Base-by-base conservation (phyloP, 2,329 filamentous ascomycete species). In the Colletotrichum australisinense region DNA sequence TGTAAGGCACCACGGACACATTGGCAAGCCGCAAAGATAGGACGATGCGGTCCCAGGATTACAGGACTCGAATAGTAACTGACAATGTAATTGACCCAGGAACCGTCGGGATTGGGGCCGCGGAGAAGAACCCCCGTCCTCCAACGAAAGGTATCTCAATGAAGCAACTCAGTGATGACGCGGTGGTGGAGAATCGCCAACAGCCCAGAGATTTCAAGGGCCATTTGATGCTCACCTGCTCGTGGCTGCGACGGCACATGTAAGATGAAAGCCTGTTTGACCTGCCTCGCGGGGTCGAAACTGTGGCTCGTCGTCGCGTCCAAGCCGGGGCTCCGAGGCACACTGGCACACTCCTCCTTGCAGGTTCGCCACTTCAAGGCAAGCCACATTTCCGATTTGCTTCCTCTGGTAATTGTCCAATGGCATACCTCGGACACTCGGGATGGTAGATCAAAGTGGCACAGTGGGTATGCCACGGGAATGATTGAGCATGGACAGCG, bases 231-330 rank as follows among this genome's bases (percentile, higher is more conserved):
- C 42, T 49, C 42, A n/a, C 19, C 42, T 2, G 42, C 42, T 22
- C 38, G 42, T 63, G 59, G 59, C 59, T 63, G 59, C 59, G 24
- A 63, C 26, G 42, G 38, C 59, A 32, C 16, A 63, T 52, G 59
- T 63, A 19, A 32, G 38, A 11, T 30, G 22, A 63, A 63, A 63
- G 38, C 59, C 59, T 63, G 59, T 52, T 63, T 52, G 38, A 8
- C 59, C 59, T 52, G 24, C 52, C 22, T 32, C 26, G 59, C 9
- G 26, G 59, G 42, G 59, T 8, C 12, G 5, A 30, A 53, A 30
- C 22, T 63, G 60, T 63, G 60, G 60, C 60, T 53, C 46, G 22
- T 35, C 12, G 12, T 49, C 24, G 59, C 26, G 59, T 22, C n/a
- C 24, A 12, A 12, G 24, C 26, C 2, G 38, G 59, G 59, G 58